phyloP scores from a whole-genome alignment of 2,329 filamentous ascomycete genomes.

The Clonostachys rosea region DNA sequence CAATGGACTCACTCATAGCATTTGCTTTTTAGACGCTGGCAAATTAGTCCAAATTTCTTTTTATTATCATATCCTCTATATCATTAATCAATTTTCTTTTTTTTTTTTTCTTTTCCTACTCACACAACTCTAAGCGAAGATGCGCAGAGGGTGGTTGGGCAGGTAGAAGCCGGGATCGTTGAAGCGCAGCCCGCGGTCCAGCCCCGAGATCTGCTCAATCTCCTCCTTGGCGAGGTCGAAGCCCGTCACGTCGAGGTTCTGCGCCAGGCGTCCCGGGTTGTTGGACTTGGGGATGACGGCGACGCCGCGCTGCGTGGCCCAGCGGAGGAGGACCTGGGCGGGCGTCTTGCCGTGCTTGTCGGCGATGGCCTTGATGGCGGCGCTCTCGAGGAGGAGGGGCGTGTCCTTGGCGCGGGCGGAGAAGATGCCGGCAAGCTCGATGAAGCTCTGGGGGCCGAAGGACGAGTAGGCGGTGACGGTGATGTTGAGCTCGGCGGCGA shows the following conservation, averaged over 20 bases:
- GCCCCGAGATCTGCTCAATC: slow-evolving; percentile 46
- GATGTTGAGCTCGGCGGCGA: slow-evolving; percentile 53
- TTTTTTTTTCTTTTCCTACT: background rate
- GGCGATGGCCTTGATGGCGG: slow-evolving; percentile 42
- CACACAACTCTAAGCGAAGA: slow-evolving; percentile 27
- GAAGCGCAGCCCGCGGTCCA: slow-evolving; percentile 53
- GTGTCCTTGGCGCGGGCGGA: background rate
- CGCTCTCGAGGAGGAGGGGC: slow-evolving; percentile 19
- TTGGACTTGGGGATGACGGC: slow-evolving; percentile 63
- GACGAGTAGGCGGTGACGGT: slow-evolving; percentile 61
- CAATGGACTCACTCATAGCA: too few species aligned
- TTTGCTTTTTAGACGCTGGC: too few species aligned
- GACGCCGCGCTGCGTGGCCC: slow-evolving; percentile 61
- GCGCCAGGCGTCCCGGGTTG: slow-evolving; percentile 37
- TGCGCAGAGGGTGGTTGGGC: slow-evolving; percentile 39
- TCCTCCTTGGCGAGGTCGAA: slow-evolving; percentile 52
- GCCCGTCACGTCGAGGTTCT: slow-evolving; percentile 51
- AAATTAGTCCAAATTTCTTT: too few species aligned
- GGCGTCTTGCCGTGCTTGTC: slow-evolving; percentile 52
- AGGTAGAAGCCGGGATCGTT: slow-evolving; percentile 47
- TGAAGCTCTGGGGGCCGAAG: slow-evolving; percentile 51
- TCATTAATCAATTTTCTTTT: background rate
- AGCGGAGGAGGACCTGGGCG: slow-evolving; percentile 62
- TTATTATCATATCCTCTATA: too few species aligned
- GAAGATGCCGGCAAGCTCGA: slow-evolving; percentile 16